Evolutionary conservation across 306 rosid species (phyloP), one percentile per base, ranked within the genome.

Genomic region (Ammopiptanthus mongolicus): DNA sequence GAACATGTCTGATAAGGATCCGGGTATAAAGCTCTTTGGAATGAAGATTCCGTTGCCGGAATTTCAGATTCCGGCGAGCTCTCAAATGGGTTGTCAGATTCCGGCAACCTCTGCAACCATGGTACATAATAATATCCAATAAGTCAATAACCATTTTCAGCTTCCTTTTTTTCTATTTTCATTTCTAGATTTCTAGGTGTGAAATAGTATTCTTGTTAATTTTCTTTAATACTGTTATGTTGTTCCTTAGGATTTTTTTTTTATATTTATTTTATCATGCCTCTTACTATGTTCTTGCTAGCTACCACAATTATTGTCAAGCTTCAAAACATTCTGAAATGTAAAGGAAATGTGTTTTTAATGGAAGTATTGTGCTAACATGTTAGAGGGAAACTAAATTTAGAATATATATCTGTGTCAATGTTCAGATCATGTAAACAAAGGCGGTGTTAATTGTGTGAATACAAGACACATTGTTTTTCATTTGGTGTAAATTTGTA

Each of bases 11-110:
- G 55, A 37, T 68, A 74, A 67, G 68, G 88, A 88, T 88, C 84
- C 74, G 37, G 87, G 79, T 60, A 71, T 91, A 33, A 91, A 71
- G 85, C 97, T 91, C 78, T 91, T 89, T 61, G 97, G 97, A 0
- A 76, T 77, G 73, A 89, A 84, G 67, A 87, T 91, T 78, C 80
- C 88, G 3, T 62, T 87, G 62, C 77, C 86, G 55, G 82, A 78
- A 69, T 84, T 41, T 67, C 90, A 78, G 76, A 81, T 69, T 83
- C 85, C 79, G 79, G 74, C 48, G 1, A 47, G 6, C 61, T 74
- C 78, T 73, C 59, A 46, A 37, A 22, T 50, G 74, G 75, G 53
- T 44, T 80, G 46, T 78, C 84, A 78, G 78, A 78, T 81, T 86
- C 80, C 68, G 28, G 29, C 78, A 56, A 79, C 60, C 58, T 74